Evolutionary conservation across 2,329 filamentous ascomycete genomes (phyloP).

Genomic region (Epichloe baconii): DNA sequence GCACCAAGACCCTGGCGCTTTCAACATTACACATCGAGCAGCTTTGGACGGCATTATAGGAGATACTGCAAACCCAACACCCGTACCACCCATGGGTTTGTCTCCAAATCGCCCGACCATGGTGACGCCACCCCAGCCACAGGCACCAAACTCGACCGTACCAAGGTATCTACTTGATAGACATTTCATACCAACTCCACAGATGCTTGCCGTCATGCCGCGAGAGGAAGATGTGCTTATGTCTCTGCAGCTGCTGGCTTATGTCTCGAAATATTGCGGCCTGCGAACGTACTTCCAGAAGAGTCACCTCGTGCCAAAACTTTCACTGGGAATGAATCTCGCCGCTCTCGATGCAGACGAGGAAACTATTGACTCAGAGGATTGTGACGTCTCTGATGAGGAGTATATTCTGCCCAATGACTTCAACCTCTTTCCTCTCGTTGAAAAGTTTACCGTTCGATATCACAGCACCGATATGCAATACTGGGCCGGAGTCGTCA

Average conservation of each 20-base stretch:
- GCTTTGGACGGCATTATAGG: conserved; percentile 75
- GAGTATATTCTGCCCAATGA: conserved; percentile 89
- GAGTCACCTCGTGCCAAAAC: conserved; percentile 81
- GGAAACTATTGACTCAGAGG: conserved; percentile 25
- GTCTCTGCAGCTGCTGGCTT: conserved; percentile 91
- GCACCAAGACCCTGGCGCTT: conserved; percentile 71
- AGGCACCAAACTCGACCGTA: conserved; percentile 55
- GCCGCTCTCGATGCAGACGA: conserved; percentile 63
- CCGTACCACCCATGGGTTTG: conserved; percentile 54
- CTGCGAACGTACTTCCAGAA: conserved; percentile 89
- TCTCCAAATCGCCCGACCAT: conserved; percentile 61
- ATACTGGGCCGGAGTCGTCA: conserved; percentile 98
- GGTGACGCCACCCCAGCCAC: conserved; percentile 61
- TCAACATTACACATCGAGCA: conserved; percentile 83
- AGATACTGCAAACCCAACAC: conserved; percentile 54
- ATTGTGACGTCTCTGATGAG: conserved; percentile 52
- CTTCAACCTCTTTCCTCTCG: conserved; percentile 95
- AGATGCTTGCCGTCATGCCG: conserved; percentile 81
- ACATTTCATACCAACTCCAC: conserved; percentile 52
- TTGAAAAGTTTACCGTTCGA: conserved; percentile 95
- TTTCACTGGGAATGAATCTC: conserved; percentile 81
- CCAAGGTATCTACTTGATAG: conserved; percentile 71
- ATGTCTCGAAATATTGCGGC: conserved; percentile 98
- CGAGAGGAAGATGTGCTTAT: conserved; percentile 95
- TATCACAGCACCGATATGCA: conserved; percentile 97